phyloP scores from a whole-genome alignment of 2,329 filamentous ascomycete genomes.

The Paecilomyces formosus region DNA sequence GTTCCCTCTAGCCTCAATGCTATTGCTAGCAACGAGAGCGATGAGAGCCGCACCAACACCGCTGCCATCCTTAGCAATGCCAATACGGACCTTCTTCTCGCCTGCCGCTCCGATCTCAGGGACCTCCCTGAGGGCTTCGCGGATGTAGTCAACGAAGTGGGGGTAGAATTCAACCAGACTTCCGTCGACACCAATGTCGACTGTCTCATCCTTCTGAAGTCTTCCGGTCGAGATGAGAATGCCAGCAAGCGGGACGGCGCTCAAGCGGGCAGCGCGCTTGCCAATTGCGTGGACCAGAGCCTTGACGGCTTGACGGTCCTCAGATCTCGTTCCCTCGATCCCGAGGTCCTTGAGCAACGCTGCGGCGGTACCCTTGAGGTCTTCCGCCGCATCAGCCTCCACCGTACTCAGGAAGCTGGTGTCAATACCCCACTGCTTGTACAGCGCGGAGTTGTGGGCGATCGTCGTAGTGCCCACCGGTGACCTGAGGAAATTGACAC shows the following conservation, averaged over 20 bases:
- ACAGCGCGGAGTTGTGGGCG: constrained; percentile 58
- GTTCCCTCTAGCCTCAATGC: not conserved
- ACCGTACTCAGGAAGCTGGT: constrained; percentile 84
- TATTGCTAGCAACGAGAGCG: constrained; percentile 69
- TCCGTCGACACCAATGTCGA: constrained; percentile 92
- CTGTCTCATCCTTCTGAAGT: constrained; percentile 59
- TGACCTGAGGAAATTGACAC: constrained; percentile 65
- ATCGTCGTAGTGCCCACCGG: constrained; percentile 62
- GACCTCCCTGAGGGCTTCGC: constrained; percentile 70
- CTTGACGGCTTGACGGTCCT: constrained; percentile 86
- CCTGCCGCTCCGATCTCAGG: constrained; percentile 69
- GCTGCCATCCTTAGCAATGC: constrained; percentile 93
- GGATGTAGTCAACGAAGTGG: constrained; percentile 79
- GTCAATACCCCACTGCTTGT: constrained; percentile 81
- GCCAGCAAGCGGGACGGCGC: constrained; percentile 79
- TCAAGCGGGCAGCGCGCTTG: constrained; percentile 77
- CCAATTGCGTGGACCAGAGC: constrained; percentile 74
- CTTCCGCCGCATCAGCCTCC: constrained; percentile 67
- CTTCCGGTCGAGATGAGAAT: constrained; percentile 74
- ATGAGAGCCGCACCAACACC: constrained; percentile 94
- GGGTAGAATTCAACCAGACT: constrained; percentile 95
- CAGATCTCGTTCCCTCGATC: constrained; percentile 66
- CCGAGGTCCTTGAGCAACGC: constrained; percentile 69
- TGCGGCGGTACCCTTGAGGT: constrained; percentile 66
- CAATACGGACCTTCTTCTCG: constrained; percentile 82